Conservation (phyloP, 1,139 yeast genomes). For the Pneumocystis sp. region DNA sequence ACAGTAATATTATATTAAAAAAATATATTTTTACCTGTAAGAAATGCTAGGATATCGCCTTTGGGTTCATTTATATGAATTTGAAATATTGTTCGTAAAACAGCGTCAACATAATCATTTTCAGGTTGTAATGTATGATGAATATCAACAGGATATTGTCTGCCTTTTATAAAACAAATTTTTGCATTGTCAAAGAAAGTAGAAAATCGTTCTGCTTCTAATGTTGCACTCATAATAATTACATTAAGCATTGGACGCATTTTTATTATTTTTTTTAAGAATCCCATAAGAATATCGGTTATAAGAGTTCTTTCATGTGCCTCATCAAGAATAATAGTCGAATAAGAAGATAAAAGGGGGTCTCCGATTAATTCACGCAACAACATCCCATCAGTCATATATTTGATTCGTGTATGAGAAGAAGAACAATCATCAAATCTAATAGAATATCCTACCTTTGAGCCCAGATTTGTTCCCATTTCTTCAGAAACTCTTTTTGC, state of each 20-base stretch:
- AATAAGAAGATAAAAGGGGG: conserved; percentile 44
- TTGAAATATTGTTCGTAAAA: conserved; percentile 61
- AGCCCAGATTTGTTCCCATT: conserved; percentile 51
- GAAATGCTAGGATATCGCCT: conserved; percentile 80
- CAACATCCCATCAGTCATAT: conserved; percentile 94
- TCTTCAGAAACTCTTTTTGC: conserved; percentile 91
- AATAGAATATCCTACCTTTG: conserved; percentile 83
- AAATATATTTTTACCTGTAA: conserved; percentile 37
- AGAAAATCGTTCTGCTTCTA: conserved; percentile 83
- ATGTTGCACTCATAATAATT: conserved; percentile 84
- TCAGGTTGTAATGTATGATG: conserved; percentile 44
- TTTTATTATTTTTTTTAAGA: conserved; percentile 51
- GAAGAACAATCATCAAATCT: conserved; percentile 52
- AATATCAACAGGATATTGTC: conserved; percentile 69
- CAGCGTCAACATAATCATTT: conserved; percentile 73
- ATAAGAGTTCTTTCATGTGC: conserved; percentile 93
- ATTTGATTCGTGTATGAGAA: conserved; percentile 52
- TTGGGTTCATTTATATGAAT: conserved; percentile 56
- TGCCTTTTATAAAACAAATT: conserved; percentile 73
- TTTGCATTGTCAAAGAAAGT: conserved; percentile 65
- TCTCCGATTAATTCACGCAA: conserved; percentile 79
- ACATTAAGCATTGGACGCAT: conserved; percentile 33
- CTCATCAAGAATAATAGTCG: conserved; percentile 79
- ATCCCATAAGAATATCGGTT: conserved; percentile 81
- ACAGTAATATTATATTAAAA: neutral